phyloP scores from a whole-genome alignment of 2,329 filamentous ascomycete genomes.

The Colletotrichum coccodes region DNA sequence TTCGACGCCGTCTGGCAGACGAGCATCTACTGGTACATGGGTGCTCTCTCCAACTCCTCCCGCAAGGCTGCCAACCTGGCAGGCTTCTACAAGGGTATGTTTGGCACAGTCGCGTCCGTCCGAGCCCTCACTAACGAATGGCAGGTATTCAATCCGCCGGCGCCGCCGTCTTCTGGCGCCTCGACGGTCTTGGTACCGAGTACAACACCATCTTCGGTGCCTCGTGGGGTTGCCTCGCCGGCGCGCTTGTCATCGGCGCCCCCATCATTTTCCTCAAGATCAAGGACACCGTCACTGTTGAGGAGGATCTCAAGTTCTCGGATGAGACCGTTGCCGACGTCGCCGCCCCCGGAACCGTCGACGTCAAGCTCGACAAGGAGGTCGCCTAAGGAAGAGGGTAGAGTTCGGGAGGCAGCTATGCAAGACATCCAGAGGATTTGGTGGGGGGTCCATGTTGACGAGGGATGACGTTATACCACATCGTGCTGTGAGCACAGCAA shows the following conservation, averaged over 20 bases:
- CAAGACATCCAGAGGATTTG: constrained; percentile 12
- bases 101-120: neutral
- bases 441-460: neutral
- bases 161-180: constrained; percentile 77
- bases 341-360: constrained; percentile 39
- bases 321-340: constrained; percentile 86
- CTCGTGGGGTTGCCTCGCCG: constrained; percentile 79
- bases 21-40: constrained; percentile 95
- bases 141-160: constrained; percentile 83
- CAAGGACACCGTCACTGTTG: constrained; percentile 81
- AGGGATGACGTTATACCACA: constrained; percentile 15
- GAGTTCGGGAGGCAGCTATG: neutral
- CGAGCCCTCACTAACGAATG: constrained; percentile 28
- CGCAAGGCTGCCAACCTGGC: constrained; percentile 93
- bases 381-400: neutral
- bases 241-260: constrained; percentile 79
- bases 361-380: constrained; percentile 10
- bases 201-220: constrained; percentile 78
- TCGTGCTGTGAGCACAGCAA: neutral
- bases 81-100: constrained; percentile 79
- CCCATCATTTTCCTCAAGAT: constrained; percentile 85
- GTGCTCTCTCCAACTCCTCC: constrained; percentile 89
- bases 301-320: constrained; percentile 85
- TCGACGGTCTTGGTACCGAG: constrained; percentile 70
- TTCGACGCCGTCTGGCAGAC: constrained; percentile 94